Base-by-base conservation (phyloP, 495 filamentous ascomycete genomes). In the Daldinia bambusicola region DNA sequence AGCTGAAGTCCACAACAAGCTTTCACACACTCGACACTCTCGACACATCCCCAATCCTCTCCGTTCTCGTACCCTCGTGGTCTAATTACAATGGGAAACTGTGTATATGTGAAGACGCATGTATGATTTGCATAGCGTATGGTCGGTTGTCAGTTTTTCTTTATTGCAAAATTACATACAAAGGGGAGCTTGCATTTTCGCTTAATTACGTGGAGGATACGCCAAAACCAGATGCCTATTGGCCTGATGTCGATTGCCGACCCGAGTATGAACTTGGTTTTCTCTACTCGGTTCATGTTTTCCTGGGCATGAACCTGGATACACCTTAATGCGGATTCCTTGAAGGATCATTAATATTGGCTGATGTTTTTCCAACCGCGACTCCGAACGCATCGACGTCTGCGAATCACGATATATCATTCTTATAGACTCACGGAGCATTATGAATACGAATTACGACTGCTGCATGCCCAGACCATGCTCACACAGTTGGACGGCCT, bases 1-100 rank as follows among this genome's bases (percentile, higher is more conserved):
- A 86, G 83, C 70, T 91, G 79, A 78, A 69, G 20, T 20, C 3
- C 2, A 45, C n/a, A 32, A 16, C 0, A 14, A 34, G 32, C 34
- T 3, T 32, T 16, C 18, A 4, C 16, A 1, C 30, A 14, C 32
- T 32, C 16, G 32, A 4, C 16, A 1, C 30, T 10, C 32, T 32
- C 16, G 32, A 67, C 38, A 55, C 55, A 22, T 13, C 37, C 14
- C 32, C 37, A 26, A 52, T 22, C 38, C 45, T 34, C 16, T 48
- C 41, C 32, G 32, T 37, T 43, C 20, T 48, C 38, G 31, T 55
- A 6, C 34, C 26, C 43, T 59, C 45, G n/a, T 20, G 55, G 34
- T 45, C 38, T 66, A 66, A 66, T 71, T 70, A 55, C 50, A n/a
- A n/a, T 40, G 30, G 60, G 67, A 64, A 66, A 66, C 69, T 76